A percentile compares a stretch with the other conserved stretches of the same genome.
Conservation (phyloP, 2,329 filamentous ascomycete genomes). For the Blastomyces emzantsi region DNA sequence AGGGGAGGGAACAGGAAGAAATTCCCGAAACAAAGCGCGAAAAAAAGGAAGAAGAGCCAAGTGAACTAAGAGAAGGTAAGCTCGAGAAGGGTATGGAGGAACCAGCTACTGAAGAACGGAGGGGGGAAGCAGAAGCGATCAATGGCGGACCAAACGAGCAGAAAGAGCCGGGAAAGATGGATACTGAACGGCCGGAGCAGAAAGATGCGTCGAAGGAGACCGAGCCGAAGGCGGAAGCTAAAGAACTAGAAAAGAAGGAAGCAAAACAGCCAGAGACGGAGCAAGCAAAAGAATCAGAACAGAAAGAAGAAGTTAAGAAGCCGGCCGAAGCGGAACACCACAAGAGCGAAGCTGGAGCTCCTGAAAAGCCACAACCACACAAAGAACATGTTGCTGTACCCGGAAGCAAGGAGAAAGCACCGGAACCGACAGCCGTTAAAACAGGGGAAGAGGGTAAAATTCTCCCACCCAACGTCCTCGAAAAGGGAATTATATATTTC, state of each 20-base stretch:
- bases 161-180: constrained; percentile 12
- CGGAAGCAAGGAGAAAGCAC: constrained; percentile 9
- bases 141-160: constrained; percentile 18
- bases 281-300: constrained; percentile 8
- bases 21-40: constrained; percentile 31
- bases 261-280: constrained; percentile 17
- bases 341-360: background rate
- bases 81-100: constrained; percentile 6
- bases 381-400: constrained; percentile 14
- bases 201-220: background rate
- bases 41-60: constrained; percentile 21
- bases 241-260: constrained; percentile 5
- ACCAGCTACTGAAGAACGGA: constrained; percentile 13
- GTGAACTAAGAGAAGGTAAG: constrained; percentile 1
- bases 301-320: constrained; percentile 8
- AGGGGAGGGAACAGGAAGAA: constrained; percentile 22
- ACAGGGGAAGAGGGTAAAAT: constrained; percentile 43
- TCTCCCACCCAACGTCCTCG: constrained; percentile 57
- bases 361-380: background rate
- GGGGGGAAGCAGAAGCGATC: constrained; percentile 18
- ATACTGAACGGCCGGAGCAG: constrained; percentile 10
- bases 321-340: background rate
- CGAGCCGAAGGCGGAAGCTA: background rate
- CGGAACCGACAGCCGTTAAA: constrained; percentile 34
- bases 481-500: constrained; percentile 88